Percentiles rank a stretch among this genome's conserved stretches.
These are phyloP conservation scores for Solanum paucissectum DNA, from an alignment of 257 asterid species.

Conservation along the genomic window DNA sequence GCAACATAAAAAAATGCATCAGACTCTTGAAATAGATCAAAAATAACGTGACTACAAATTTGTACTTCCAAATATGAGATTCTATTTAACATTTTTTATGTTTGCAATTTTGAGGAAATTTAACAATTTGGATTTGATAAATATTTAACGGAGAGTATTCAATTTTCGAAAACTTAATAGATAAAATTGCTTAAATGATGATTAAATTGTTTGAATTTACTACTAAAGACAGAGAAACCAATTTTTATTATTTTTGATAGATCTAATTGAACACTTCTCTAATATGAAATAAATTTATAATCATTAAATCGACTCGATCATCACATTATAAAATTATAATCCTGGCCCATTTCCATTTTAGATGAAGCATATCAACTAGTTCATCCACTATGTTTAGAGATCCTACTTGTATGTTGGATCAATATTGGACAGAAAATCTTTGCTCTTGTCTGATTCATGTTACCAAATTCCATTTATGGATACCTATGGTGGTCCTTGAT, in stretches of 20 bases:
- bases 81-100: background rate
- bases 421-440: background rate
- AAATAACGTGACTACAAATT: background rate
- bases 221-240: too few species aligned
- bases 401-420: background rate
- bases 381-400: background rate
- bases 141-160: background rate
- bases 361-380: background rate
- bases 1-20: background rate
- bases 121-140: background rate
- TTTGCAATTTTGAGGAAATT: background rate
- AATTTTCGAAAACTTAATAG: background rate
- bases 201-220: too few species aligned
- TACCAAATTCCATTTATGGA: background rate
- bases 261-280: background rate
- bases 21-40: background rate
- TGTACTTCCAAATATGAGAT: background rate
- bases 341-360: background rate
- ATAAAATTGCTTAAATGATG: too few species aligned
- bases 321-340: too few species aligned
- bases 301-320: too few species aligned
- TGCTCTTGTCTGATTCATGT: background rate
- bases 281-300: too few species aligned
- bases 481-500: background rate
- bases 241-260: too few species aligned